These are phyloP conservation scores for Nemania bipapillata DNA, from an alignment of 2,329 filamentous ascomycete species.

Conservation along the genomic window DNA sequence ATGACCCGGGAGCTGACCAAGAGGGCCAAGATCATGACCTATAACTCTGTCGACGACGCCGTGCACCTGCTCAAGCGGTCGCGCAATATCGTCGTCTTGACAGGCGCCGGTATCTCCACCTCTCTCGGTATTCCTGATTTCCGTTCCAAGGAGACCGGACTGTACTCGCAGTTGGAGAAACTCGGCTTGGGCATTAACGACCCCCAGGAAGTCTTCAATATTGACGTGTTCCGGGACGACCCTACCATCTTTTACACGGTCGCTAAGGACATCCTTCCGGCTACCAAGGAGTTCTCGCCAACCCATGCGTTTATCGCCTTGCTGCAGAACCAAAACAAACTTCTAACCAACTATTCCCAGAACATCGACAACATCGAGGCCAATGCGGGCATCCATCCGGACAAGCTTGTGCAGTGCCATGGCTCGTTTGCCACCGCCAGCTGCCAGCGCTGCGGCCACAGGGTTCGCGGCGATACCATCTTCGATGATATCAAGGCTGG, in stretches of 20 bases:
- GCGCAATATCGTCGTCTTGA: slow-evolving; percentile 90
- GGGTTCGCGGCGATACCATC: slow-evolving; percentile 79
- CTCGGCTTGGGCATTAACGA: slow-evolving; percentile 76
- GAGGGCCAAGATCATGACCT: slow-evolving; percentile 79
- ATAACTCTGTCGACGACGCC: slow-evolving; percentile 89
- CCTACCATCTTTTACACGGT: slow-evolving; percentile 91
- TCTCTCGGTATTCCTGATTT: slow-evolving; percentile 98
- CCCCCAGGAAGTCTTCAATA: slow-evolving; percentile 96
- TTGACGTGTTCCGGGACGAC: slow-evolving; percentile 84
- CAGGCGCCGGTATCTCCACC: slow-evolving; percentile 95
- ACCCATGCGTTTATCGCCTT: slow-evolving; percentile 94
- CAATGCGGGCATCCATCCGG: slow-evolving; percentile 80
- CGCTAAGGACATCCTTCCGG: slow-evolving; percentile 87
- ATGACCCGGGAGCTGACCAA: slow-evolving; percentile 84
- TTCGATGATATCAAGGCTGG: slow-evolving; percentile 82
- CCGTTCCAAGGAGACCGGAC: slow-evolving; percentile 88
- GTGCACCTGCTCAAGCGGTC: slow-evolving; percentile 77
- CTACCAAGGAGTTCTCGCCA: slow-evolving; percentile 81
- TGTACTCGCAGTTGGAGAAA: slow-evolving; percentile 85
- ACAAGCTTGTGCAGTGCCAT: slow-evolving; percentile 94
- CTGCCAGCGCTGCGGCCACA: slow-evolving; percentile 82
- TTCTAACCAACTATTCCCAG: slow-evolving; percentile 97
- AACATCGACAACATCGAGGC: slow-evolving; percentile 98
- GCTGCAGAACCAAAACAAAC: slow-evolving; percentile 85
- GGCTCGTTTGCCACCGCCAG: slow-evolving; percentile 93